Evolutionary conservation across 2,329 filamentous ascomycete species (phyloP), one percentile per base, ranked within the genome.

Genomic region (Diplocarpon mali): DNA sequence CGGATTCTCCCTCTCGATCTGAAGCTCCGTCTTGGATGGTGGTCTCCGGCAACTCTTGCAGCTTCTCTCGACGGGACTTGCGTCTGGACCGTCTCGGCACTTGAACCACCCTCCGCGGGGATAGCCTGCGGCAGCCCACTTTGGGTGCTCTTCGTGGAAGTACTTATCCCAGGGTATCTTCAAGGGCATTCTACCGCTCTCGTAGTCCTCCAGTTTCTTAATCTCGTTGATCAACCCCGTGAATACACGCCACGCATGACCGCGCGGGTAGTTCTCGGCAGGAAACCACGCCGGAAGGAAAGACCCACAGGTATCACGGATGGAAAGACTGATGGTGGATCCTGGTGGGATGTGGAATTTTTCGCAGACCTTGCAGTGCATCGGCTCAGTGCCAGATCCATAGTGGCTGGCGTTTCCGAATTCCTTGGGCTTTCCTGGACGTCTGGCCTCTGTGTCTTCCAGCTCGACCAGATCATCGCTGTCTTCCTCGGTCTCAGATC

Each of bases 201-300:
- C 40, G 12, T 42, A 40, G 32, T 56, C 52, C 28, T 50, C 38
- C 16, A 50, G 28, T 11, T 20, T 16, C 9, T 55, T 38, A 13
- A 49, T 42, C 20, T 55, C 36, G 17, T 54, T 56, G 2, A 52
- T 44, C 30, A 58, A 29, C 2, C 35, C 34, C 2, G 11, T 41
- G 38, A 49, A 59, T 5, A 29, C 28, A 2, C 44, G 38, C 56
- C 56, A 56, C 12, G 57, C 20, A 24, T 24, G 20, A 7, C 20
- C 54, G 8, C 51, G 38, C 8, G 46, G 15, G 10, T 40, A 38
- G 2, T 40, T 32, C 12, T 53, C 34, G 7, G 42, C 46, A 4
- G 58, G 57, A 24, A 59, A 58, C 58, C 57, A 60, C 10, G 54
- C 52, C 1, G 59, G 59, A 3, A 62, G 44, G 14, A 47, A 49